Base-by-base conservation (phyloP, 106 monocot genomes). In the Agapanthus africanus region DNA sequence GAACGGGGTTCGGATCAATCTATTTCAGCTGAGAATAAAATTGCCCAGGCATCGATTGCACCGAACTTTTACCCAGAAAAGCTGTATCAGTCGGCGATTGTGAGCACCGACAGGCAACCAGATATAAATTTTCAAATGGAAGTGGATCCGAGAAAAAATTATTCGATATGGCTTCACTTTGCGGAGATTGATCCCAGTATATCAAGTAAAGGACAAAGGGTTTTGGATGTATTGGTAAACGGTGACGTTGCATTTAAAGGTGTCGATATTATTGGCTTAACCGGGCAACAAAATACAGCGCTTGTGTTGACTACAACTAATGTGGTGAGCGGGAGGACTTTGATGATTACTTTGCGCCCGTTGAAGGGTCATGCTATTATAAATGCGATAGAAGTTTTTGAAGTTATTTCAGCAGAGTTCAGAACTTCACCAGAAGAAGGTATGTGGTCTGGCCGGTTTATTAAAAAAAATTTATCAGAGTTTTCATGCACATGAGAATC, bases 121-220 rank as follows among this genome's bases (percentile, higher is more conserved):
- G 82, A 81, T 59, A 28, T 99, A 41, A 72, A 75, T 59, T 90
- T 83, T 71, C 70, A 85, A 68, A 79, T 93, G 69, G 93, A 93
- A 22, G 92, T 87, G 11, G 81, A 87, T 69, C 90, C 99, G 22
- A 82, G 85, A 26, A 82, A 81, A 64, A 90, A 87, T 37, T 99
- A 99, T 67, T 99, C 99, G 22, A 72, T 99, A 62, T 99, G 99
- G 99, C 80, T 99, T 73, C 99, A 93, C 67, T 93, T 99, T 81
- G 84, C 93, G 3, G 99, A 99, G 77, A 99, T 99, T 76, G 92
- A 99, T 56, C 33, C 73, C 37, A 79, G 65, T 21, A 71, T 99
- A 50, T 83, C 75, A 10, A 69, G 32, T 13, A 54, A 76, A 78
- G 82, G 84, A 32, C 30, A 87, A 75, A 82, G 99, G 77, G 80